Base-by-base conservation (phyloP, 257 asterid species). In the Penstemon barbatus region DNA sequence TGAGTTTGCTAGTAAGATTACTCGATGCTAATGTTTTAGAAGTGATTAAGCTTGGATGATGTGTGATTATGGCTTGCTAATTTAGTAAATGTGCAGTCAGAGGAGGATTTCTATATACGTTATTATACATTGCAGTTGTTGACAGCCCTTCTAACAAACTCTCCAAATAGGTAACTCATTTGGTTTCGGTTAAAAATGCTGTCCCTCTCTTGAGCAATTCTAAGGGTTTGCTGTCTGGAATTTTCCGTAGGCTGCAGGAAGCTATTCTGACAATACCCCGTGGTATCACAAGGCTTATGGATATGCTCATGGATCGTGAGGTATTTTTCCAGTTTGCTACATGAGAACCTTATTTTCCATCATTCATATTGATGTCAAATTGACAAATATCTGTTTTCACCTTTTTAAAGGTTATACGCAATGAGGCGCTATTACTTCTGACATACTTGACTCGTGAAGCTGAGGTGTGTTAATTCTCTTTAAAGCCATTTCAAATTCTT, bases 221-320 rank as follows among this genome's bases (percentile, higher is more conserved):
- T 63, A 52, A 76, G 46, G 48, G 67, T 54, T 42, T 18, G 44
- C 50, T 62, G 43, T 66, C 69, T 15, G 78, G 78, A 65, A 25
- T 42, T 63, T 11, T 71, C 66, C 75, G 68, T 86, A 91, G 97
- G 84, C 81, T 94, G 65, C 99, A 94, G 78, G 99, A 94, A 84
- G 97, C 99, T 72, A 94, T 94, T 83, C 82, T 91, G 48, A 83
- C 86, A 4, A 83, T 87, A 83, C 97, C 97, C 8, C 93, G 90
- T 56, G 99, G 97, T 75, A 86, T 86, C 72, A 89, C 96, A 58
- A 78, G 91, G 74, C 97, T 94, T 54, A 89, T 94, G 96, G 99
- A 94, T 82, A 94, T 94, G 99, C 96, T 94, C 72, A 91, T 89
- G 96, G 97, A 91, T 73, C 97, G 97, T 74, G 99, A 91, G 97